These are phyloP conservation scores for Tricholoma bakamatsutake DNA, from an alignment of 768 basidiomycete species.

Conservation along the genomic window DNA sequence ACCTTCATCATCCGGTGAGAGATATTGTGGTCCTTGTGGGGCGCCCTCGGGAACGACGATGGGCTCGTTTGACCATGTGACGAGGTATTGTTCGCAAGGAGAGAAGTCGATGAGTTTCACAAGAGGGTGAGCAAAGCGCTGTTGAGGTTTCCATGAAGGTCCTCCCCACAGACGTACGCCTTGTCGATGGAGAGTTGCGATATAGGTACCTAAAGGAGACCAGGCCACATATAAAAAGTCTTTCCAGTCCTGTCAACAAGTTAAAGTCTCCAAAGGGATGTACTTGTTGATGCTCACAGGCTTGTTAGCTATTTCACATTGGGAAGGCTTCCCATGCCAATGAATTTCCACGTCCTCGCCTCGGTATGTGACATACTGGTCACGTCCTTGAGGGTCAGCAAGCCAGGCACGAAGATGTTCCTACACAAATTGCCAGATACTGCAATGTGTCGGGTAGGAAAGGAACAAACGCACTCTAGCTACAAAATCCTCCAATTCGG, in stretches of 20 bases:
- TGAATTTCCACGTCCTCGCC: slow-evolving; percentile 86
- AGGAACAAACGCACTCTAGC: slow-evolving; percentile 50
- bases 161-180: slow-evolving; percentile 97
- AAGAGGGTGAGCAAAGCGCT: slow-evolving; percentile 91
- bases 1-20: slow-evolving; percentile 93
- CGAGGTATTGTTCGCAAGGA: slow-evolving; percentile 91
- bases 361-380: slow-evolving; percentile 93
- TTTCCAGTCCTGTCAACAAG: slow-evolving; percentile 73
- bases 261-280: slow-evolving; percentile 11
- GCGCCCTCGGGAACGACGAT: slow-evolving; percentile 81
- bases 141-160: slow-evolving; percentile 79
- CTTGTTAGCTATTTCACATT: slow-evolving; percentile 76
- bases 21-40: slow-evolving; percentile 75
- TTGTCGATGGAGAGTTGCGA: slow-evolving; percentile 90
- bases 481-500: slow-evolving; percentile 63
- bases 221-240: slow-evolving; percentile 91
- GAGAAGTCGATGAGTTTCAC: slow-evolving; percentile 97
- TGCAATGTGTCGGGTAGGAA: not conserved
- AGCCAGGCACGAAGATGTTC: slow-evolving; percentile 97
- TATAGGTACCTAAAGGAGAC: slow-evolving; percentile 94
- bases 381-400: slow-evolving; percentile 85
- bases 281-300: slow-evolving; percentile 42
- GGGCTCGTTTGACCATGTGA: slow-evolving; percentile 96
- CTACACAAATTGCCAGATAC: slow-evolving; percentile 32
- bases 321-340: slow-evolving; percentile 91